Conservation (phyloP, 2,329 filamentous ascomycete species). For the Ilyonectria robusta region DNA sequence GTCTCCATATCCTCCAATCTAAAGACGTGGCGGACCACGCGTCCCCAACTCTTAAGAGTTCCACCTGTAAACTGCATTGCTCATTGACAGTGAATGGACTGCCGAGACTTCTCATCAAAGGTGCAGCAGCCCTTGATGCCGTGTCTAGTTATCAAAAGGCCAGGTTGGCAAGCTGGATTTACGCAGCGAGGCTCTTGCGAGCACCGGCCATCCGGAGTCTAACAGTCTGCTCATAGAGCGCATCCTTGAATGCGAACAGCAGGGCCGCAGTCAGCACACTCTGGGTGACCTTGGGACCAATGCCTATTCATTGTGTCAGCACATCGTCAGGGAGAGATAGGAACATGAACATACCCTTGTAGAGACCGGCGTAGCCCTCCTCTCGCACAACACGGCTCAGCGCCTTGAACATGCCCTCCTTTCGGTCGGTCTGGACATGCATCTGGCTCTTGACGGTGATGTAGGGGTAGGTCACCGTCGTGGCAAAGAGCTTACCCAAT, state of each 20-base stretch:
- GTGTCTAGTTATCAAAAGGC: conserved; percentile 25
- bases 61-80: conserved; percentile 26
- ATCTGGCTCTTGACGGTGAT: conserved; percentile 99
- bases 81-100: conserved; percentile 35
- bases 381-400: conserved; percentile 86
- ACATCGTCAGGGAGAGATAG: neutral
- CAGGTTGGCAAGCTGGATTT: conserved; percentile 27
- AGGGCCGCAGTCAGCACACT: conserved; percentile 97
- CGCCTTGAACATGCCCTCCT: conserved; percentile 84
- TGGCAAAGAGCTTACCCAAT: conserved; percentile 94
- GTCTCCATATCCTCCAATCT: conserved; percentile 12
- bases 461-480: conserved; percentile 95
- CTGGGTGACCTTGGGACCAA: conserved; percentile 96
- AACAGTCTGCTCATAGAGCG: conserved; percentile 87
- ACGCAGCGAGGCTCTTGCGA: conserved; percentile 57
- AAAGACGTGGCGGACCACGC: conserved; percentile 20
- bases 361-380: conserved; percentile 92
- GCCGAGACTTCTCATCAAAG: conserved; percentile 22
- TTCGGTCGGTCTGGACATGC: conserved; percentile 88
- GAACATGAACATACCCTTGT: conserved; percentile 79
- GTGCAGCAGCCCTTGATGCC: conserved; percentile 23
- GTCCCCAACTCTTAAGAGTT: conserved; percentile 26
- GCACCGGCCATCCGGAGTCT: conserved; percentile 68
- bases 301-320: conserved; percentile 69
- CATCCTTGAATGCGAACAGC: conserved; percentile 98